Conservation (phyloP, 2,329 filamentous ascomycete species). For the Sclerotinia subarctica region DNA sequence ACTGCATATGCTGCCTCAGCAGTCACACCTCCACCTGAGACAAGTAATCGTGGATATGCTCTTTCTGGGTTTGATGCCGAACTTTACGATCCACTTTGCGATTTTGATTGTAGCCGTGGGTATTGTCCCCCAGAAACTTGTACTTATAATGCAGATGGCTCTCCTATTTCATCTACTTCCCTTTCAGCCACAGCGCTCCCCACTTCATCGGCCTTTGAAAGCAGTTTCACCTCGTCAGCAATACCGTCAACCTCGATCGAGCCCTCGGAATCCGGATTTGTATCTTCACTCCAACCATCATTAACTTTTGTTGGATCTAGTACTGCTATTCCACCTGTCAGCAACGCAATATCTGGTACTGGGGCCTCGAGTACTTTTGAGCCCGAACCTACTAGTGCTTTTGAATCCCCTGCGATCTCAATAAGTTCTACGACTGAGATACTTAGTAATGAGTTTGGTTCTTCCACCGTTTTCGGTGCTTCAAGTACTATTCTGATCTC, state of each 20-base stretch:
- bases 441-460: not conserved
- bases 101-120: not conserved
- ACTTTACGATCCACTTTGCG: constrained; percentile 5
- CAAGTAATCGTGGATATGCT: constrained; percentile 1
- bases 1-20: constrained; percentile 6
- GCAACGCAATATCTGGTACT: not conserved
- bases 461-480: not conserved
- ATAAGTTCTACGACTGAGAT: not conserved
- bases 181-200: not conserved
- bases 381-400: not conserved
- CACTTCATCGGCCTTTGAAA: not conserved
- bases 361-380: not conserved
- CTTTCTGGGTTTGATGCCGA: not conserved
- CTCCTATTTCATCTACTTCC: not conserved
- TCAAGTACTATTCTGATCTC: not conserved
- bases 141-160: not conserved
- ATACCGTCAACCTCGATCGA: not conserved
- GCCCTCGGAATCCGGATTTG: not conserved
- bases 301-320: not conserved
- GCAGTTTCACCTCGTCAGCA: not conserved
- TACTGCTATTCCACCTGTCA: not conserved
- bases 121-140: constrained; percentile 6
- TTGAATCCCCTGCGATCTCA: not conserved
- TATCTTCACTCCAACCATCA: not conserved
- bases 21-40: constrained; percentile 3